Percentiles rank a stretch among this genome's conserved stretches.
phyloP scores from a whole-genome alignment of 2,329 filamentous ascomycete genomes.

The Boeremia exigua region DNA sequence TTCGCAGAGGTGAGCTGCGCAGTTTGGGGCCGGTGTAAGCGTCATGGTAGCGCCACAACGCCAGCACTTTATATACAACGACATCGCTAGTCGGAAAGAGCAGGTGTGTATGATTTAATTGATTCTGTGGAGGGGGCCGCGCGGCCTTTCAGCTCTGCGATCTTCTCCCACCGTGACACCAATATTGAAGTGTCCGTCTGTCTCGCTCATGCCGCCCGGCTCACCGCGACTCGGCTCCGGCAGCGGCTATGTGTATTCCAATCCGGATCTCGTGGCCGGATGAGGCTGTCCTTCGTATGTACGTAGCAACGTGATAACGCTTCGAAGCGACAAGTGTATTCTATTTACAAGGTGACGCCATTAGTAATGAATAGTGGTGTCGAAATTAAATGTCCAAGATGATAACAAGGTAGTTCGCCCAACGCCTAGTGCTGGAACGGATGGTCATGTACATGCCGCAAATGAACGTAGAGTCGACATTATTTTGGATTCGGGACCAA shows the following conservation, averaged over 20 bases:
- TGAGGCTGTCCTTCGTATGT: slow-evolving; percentile 12
- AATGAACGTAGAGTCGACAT: neutral
- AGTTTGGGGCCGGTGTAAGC: neutral
- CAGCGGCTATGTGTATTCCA: slow-evolving; percentile 13
- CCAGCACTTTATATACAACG: neutral
- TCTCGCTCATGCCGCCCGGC: neutral
- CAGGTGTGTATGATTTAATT: neutral
- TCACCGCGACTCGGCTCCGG: slow-evolving; percentile 11
- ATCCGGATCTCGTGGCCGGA: neutral
- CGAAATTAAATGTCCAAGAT: slow-evolving; percentile 2
- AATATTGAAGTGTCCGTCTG: neutral
- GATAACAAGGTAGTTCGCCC: neutral
- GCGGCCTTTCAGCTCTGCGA: slow-evolving; percentile 2
- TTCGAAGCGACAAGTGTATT: slow-evolving; percentile 5
- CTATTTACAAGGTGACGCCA: slow-evolving; percentile 7
- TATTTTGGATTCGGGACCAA: slow-evolving; percentile 5
- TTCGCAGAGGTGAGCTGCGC: neutral
- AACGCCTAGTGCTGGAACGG: slow-evolving; percentile 11
- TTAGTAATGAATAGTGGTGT: slow-evolving; percentile 4
- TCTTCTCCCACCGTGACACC: neutral
- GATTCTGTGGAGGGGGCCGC: neutral
- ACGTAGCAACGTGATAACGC: slow-evolving; percentile 15
- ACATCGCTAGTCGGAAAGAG: neutral
- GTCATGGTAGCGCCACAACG: slow-evolving; percentile 5
- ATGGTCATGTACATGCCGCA: slow-evolving; percentile 3